Conservation (phyloP, 257 asterid genomes). For the Salvia splendens region DNA sequence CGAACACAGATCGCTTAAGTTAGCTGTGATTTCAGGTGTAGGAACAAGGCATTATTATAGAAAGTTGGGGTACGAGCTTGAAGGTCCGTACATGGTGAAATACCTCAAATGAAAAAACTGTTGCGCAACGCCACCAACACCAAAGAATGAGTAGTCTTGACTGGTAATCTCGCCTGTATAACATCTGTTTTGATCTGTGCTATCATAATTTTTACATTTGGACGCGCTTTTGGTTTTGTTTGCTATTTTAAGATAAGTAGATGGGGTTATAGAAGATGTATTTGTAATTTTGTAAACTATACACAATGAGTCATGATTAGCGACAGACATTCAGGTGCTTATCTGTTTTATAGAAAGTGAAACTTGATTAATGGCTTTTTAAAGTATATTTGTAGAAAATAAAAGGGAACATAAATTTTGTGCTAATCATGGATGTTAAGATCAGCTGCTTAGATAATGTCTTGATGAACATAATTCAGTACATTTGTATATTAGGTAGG, state of each 20-base stretch:
- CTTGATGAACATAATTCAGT: too few species aligned
- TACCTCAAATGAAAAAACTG: slow-evolving; percentile 38
- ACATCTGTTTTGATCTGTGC: neutral
- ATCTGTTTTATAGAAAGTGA: too few species aligned
- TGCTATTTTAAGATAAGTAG: neutral
- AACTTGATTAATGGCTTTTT: too few species aligned
- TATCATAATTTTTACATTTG: neutral
- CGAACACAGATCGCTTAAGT: slow-evolving; percentile 88
- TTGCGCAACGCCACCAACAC: neutral
- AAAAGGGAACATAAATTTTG: too few species aligned
- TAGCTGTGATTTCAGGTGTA: slow-evolving; percentile 93
- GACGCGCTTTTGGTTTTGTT: neutral
- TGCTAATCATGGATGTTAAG: too few species aligned
- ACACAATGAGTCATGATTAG: neutral
- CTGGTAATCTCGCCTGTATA: neutral
- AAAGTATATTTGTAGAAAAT: too few species aligned
- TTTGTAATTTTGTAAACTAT: slow-evolving; percentile 11
- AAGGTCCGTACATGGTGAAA: slow-evolving; percentile 99
- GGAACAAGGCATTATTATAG: slow-evolving; percentile 97
- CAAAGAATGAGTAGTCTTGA: neutral
- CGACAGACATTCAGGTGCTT: neutral
- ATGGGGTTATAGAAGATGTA: neutral
- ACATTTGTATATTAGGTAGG: too few species aligned
- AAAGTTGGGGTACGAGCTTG: slow-evolving; percentile 93
- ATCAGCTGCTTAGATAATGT: too few species aligned